Base-by-base conservation (phyloP, 2,329 filamentous ascomycete genomes). In the Neopestalotiopsis clavispora region DNA sequence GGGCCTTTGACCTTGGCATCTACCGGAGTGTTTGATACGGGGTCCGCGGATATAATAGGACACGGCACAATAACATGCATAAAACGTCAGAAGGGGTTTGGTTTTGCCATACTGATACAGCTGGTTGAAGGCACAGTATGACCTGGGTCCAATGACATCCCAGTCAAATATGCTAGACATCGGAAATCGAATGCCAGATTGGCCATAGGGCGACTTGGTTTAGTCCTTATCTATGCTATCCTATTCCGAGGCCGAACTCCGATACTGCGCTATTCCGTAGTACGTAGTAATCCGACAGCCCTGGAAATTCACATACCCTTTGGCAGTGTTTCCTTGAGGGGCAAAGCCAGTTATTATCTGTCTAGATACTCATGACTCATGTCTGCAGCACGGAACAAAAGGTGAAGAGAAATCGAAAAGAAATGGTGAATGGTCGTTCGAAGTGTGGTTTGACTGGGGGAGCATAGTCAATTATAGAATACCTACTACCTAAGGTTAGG, bases 181-280 rank as follows among this genome's bases (percentile, higher is more conserved):
- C n/a, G 45, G 45, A 52, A 52, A 52, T 52, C 17, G 45, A 52
- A n/a, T 52, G 45, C 45, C 45, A 52, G 45, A 52, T 52, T n/a
- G 17, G 45, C 17, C 45, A 52, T n/a, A 52, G 45, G 9, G 17
- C 14, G 14, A n/a, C 6, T n/a, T 3, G 17, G 17, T 20, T 52
- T 7, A 52, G 17, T 52, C 17, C 45, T 20, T n/a, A 49, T 17
- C 42, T 49, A 13, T 49, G 23, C 23, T 38, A 38, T 17, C 42
- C 42, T n/a, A 52, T 52, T 52, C 45, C 45, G 45, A 52, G 45
- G n/a, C 45, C 45, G 45, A 52, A 52, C 45, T 52, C 45, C 45
- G 45, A 52, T 9, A 9, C 4, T 7, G 34, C 34, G 34, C 34
- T 52, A 52, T 17, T 52, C 45, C 17, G n/a, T 20, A 52, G n/a